Evolutionary conservation across 352 stramenopile genomes (phyloP).

Genomic region (Phytophthora gonapodyides): DNA sequence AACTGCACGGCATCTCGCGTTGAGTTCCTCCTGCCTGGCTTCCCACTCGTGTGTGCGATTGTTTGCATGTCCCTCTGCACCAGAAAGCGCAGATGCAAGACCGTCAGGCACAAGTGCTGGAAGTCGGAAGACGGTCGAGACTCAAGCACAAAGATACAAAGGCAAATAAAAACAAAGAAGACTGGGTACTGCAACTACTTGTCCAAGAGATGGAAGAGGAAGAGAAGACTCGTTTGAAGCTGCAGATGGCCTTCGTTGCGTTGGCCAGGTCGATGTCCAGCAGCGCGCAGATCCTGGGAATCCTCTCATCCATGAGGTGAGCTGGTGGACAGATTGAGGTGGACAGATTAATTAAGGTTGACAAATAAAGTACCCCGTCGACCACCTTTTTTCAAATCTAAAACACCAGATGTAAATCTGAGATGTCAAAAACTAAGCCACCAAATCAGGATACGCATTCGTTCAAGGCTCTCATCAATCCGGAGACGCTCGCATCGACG

Average conservation of each 20-base stretch:
- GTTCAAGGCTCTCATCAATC: too few species aligned
- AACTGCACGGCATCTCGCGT: conserved; percentile 33
- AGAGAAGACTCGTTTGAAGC: conserved; percentile 18
- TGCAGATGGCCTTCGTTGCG: conserved; percentile 12
- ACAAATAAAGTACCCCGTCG: too few species aligned
- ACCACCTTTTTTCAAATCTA: too few species aligned
- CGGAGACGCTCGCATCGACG: neutral
- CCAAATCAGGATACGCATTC: too few species aligned
- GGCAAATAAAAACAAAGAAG: conserved; percentile 52
- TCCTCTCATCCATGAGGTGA: too few species aligned
- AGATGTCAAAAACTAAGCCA: too few species aligned
- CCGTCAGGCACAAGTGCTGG: conserved; percentile 24
- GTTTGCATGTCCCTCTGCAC: conserved; percentile 29
- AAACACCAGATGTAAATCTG: too few species aligned
- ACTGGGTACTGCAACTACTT: conserved; percentile 40
- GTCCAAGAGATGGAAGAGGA: conserved; percentile 42
- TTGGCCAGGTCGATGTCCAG: conserved; percentile 12
- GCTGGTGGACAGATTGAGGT: too few species aligned
- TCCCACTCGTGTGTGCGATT: conserved; percentile 23
- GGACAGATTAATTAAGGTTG: too few species aligned
- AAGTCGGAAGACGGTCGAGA: conserved; percentile 39
- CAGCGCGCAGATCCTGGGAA: too few species aligned
- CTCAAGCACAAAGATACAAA: conserved; percentile 45
- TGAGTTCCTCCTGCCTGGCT: conserved; percentile 17
- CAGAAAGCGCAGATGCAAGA: conserved; percentile 31